A percentile compares a stretch with the other conserved stretches of the same genome.
These are phyloP conservation scores for Aspergillus pseudonomiae DNA, from an alignment of 2,329 filamentous ascomycete species.

Conservation along the genomic window DNA sequence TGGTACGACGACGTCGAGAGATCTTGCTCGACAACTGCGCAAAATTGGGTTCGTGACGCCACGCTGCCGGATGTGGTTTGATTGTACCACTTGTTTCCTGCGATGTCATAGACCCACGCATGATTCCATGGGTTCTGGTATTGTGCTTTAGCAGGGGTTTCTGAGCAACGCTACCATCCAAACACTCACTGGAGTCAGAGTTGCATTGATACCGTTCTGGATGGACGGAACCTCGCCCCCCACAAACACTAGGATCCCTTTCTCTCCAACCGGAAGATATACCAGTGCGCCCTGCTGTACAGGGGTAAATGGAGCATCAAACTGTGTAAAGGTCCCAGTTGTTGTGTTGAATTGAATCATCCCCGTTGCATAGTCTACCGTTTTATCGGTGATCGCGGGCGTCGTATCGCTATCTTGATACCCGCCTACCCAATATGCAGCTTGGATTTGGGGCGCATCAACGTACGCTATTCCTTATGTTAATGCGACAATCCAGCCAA, in stretches of 20 bases:
- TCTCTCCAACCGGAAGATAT: constrained; percentile 14
- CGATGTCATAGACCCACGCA: constrained; percentile 21
- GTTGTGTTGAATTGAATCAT: constrained; percentile 22
- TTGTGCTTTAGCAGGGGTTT: neutral
- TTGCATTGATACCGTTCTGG: constrained; percentile 15
- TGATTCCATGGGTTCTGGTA: constrained; percentile 17
- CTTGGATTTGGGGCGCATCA: constrained; percentile 15
- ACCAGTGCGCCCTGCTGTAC: constrained; percentile 17
- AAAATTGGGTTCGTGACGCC: constrained; percentile 19
- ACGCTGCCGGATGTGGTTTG: constrained; percentile 21
- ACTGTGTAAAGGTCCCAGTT: constrained; percentile 8
- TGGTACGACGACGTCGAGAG: constrained; percentile 15
- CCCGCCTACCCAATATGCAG: constrained; percentile 18
- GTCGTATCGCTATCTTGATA: constrained; percentile 16
- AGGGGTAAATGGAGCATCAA: constrained; percentile 14
- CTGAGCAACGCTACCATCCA: neutral
- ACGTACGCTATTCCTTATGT: constrained; percentile 2
- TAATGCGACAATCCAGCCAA: neutral
- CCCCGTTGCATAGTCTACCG: constrained; percentile 7
- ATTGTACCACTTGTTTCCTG: constrained; percentile 20
- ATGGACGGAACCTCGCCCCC: constrained; percentile 22
- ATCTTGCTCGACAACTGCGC: constrained; percentile 19
- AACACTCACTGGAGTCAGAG: constrained; percentile 11
- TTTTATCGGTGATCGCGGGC: constrained; percentile 15
- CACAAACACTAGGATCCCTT: constrained; percentile 18